Conservation (phyloP, 1,284 basidiomycete genomes). For the Chondrostereum purpureum region DNA sequence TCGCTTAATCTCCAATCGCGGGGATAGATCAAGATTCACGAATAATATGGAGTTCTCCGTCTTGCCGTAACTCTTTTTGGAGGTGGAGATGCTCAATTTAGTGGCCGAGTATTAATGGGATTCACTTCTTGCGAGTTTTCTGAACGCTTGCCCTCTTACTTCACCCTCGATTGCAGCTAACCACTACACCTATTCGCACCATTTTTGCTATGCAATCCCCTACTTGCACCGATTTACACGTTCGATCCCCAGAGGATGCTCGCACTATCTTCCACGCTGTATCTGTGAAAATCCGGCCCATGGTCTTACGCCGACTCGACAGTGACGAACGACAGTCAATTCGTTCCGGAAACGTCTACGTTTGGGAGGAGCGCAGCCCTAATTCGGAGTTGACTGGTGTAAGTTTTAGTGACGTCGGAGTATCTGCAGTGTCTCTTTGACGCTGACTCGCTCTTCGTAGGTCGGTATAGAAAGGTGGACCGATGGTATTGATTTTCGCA, state of each 20-base stretch:
- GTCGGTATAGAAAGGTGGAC: conserved; percentile 69
- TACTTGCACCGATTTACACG: background rate
- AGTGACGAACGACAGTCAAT: conserved; percentile 61
- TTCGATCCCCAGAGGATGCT: background rate
- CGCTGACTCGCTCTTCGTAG: conserved; percentile 24
- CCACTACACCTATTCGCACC: too few species aligned
- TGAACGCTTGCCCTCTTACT: too few species aligned
- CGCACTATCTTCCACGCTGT: conserved; percentile 67
- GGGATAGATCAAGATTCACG: too few species aligned
- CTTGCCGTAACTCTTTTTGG: too few species aligned
- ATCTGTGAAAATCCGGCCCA: conserved; percentile 55
- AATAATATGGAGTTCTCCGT: too few species aligned
- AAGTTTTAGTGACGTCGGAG: too few species aligned
- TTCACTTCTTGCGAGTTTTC: too few species aligned
- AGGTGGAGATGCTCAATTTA: too few species aligned
- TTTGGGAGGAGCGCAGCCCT: conserved; percentile 77
- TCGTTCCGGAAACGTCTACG: conserved; percentile 46
- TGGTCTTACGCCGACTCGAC: conserved; percentile 72
- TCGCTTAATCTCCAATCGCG: too few species aligned
- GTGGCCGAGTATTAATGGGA: background rate
- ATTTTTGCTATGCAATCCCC: background rate
- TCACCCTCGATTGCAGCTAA: too few species aligned
- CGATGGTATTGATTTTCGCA: conserved; percentile 22
- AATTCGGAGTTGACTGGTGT: conserved; percentile 68
- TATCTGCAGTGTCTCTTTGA: too few species aligned